Evolutionary conservation across 2,329 filamentous ascomycete species (phyloP).

Genomic region (Helminthosporium solani): DNA sequence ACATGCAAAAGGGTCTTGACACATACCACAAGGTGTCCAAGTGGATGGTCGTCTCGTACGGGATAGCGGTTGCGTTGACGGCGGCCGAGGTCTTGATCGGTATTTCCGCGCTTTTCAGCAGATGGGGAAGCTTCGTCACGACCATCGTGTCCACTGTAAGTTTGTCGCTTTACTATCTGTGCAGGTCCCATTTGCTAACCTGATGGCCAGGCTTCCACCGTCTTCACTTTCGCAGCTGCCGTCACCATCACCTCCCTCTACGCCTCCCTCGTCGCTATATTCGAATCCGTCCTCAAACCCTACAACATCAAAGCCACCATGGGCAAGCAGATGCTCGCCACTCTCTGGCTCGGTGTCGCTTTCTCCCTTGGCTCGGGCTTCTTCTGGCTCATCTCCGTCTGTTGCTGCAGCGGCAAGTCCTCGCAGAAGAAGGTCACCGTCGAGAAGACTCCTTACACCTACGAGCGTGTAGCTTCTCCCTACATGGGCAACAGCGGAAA

Average conservation of each 20-base stretch:
- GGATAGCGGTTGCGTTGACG: conserved; percentile 70
- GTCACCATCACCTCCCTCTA: conserved; percentile 74
- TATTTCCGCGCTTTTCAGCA: conserved; percentile 78
- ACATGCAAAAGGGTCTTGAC: conserved; percentile 66
- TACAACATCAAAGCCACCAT: conserved; percentile 70
- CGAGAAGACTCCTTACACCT: conserved; percentile 63
- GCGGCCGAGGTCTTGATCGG: conserved; percentile 73
- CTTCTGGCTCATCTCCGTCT: conserved; percentile 90
- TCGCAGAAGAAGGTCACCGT: conserved; percentile 50
- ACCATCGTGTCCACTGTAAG: conserved; percentile 72
- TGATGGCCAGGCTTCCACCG: conserved; percentile 48
- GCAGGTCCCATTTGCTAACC: too few relatives aligned
- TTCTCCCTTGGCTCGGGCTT: conserved; percentile 73
- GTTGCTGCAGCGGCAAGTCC: conserved; percentile 79
- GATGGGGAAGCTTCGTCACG: conserved; percentile 77
- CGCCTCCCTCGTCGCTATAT: conserved; percentile 65
- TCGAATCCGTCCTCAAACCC: conserved; percentile 65
- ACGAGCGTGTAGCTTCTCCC: conserved; percentile 55
- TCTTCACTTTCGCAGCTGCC: conserved; percentile 66
- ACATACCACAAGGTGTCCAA: conserved; percentile 72
- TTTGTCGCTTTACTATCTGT: too few relatives aligned
- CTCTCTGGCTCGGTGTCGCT: conserved; percentile 76
- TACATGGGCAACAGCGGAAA: conserved; percentile 40
- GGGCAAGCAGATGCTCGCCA: conserved; percentile 68
- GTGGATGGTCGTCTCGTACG: conserved; percentile 82